These are phyloP conservation scores for Tuber microsphaerosporum DNA, from an alignment of 495 filamentous ascomycete genomes.

Conservation along the genomic window DNA sequence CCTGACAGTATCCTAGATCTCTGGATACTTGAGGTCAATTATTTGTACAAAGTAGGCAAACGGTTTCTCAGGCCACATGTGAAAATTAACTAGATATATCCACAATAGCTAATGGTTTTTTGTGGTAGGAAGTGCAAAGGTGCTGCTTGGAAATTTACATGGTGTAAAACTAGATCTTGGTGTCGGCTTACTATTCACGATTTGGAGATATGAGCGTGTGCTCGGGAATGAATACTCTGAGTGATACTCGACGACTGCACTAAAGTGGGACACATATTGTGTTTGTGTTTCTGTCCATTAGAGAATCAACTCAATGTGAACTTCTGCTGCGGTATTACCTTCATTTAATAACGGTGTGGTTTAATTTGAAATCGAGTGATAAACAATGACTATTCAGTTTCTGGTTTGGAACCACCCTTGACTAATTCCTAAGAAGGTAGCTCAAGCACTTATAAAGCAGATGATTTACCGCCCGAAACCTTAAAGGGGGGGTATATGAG, in stretches of 20 bases:
- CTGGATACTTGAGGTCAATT: neutral
- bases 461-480: neutral
- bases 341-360: no score
- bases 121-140: neutral
- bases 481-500: neutral
- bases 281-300: no score
- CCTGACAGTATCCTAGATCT: neutral
- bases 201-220: no score
- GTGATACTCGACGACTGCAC: no score
- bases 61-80: neutral
- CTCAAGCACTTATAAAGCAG: neutral
- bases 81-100: neutral
- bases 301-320: no score
- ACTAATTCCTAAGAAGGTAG: neutral
- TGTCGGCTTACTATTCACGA: no score
- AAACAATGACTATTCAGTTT: neutral
- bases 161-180: no score
- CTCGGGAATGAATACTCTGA: no score
- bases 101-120: neutral
- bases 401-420: neutral
- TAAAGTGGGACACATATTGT: no score
- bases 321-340: no score
- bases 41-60: neutral
- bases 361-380: neutral
- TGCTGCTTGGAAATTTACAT: neutral